phyloP scores from a whole-genome alignment of 2,329 filamentous ascomycete genomes.

The Chalaropsis ovoidea region DNA sequence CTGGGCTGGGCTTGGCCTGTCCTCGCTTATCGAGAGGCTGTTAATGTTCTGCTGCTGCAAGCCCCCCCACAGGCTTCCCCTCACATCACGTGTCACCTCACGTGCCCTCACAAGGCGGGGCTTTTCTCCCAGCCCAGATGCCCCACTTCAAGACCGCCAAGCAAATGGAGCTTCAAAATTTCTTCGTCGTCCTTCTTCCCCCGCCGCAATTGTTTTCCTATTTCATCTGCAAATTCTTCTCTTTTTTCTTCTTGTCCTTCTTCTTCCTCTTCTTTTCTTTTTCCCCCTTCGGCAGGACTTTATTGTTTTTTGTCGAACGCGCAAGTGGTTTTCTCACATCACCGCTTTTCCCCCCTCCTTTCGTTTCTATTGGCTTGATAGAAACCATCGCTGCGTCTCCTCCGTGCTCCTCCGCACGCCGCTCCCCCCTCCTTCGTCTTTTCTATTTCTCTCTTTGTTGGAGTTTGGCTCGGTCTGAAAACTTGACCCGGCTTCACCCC shows the following conservation, averaged over 20 bases:
- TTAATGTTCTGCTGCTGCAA: not conserved
- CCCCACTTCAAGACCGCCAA: constrained; percentile 19
- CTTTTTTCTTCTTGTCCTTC: constrained; percentile 16
- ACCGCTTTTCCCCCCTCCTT: not conserved
- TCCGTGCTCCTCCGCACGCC: not conserved
- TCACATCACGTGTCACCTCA: not conserved
- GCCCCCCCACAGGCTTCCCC: not conserved
- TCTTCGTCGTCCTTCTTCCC: constrained; percentile 28
- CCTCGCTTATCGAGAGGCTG: not conserved
- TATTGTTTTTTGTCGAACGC: constrained; percentile 25
- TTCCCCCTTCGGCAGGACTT: constrained; percentile 24
- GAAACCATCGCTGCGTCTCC: no score
- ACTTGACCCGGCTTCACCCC: constrained; percentile 18
- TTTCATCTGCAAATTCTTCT: constrained; percentile 20
- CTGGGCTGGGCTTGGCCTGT: not conserved
- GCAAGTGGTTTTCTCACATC: not conserved
- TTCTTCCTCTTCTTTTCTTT: constrained; percentile 18
- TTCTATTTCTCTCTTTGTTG: not conserved
- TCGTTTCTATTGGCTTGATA: not conserved
- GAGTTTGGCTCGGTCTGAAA: constrained; percentile 14
- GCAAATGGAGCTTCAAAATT: constrained; percentile 32
- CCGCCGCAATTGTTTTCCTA: constrained; percentile 20
- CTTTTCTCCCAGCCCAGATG: constrained; percentile 1
- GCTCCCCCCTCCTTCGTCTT: not conserved
- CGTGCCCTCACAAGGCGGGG: constrained; percentile 13